Evolutionary conservation across 148 eudicot species (phyloP).

Genomic region (Drosera capensis): DNA sequence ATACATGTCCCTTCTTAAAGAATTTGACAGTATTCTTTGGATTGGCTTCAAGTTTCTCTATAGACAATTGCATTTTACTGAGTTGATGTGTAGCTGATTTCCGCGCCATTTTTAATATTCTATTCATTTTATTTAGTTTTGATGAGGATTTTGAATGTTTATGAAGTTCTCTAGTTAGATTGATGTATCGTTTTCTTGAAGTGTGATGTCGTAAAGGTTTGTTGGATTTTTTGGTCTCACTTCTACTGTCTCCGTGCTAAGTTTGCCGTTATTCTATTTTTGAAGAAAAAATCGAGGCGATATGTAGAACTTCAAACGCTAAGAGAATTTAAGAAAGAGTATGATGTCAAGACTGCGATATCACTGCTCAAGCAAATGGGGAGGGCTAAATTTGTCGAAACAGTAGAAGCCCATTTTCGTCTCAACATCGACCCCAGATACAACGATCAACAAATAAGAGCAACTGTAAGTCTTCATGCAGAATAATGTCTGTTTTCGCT

Average conservation of each 20-base stretch:
- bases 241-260: not conserved
- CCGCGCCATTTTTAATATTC: too few relatives aligned
- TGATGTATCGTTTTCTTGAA: too few relatives aligned
- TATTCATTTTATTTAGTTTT: too few relatives aligned
- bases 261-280: conserved; percentile 6
- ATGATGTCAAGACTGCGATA: conserved; percentile 62
- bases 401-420: conserved; percentile 91
- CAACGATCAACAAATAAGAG: conserved; percentile 93
- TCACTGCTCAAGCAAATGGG: conserved; percentile 70
- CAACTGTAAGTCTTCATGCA: conserved; percentile 51
- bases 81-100: too few relatives aligned
- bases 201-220: too few relatives aligned
- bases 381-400: conserved; percentile 67
- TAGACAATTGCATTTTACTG: too few relatives aligned
- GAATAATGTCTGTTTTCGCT: not conserved
- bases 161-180: too few relatives aligned
- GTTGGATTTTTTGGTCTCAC: too few relatives aligned
- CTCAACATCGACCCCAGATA: conserved; percentile 93
- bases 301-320: conserved; percentile 73
- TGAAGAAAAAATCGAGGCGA: conserved; percentile 74
- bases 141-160: too few relatives aligned
- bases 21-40: too few relatives aligned
- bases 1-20: too few relatives aligned
- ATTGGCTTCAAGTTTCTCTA: too few relatives aligned
- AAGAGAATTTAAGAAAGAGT: conserved; percentile 75